Base-by-base conservation (phyloP, 2,329 filamentous ascomycete genomes). In the Aureobasidium subglaciale region DNA sequence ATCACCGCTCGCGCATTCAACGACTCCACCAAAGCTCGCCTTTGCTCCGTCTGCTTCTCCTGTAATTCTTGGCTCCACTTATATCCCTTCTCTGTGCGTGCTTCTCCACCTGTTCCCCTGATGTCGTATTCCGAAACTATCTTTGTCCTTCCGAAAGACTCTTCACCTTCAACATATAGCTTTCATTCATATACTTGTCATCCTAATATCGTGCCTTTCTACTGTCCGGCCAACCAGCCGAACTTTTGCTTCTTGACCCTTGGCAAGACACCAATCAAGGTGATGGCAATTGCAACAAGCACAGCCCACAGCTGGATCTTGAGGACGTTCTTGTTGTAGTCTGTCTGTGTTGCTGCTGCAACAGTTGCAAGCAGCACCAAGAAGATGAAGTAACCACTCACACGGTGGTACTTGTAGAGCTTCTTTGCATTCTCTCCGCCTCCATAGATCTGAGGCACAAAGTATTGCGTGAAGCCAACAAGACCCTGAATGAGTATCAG, bases 361-460 rank as follows among this genome's bases (percentile, higher is more conserved):
- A 95, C 79, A 0, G 91, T 93, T 9, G 81, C 83, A 59, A 95
- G 72, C 59, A 92, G 77, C 63, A 95, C 64, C 49, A 85, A 65
- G 54, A 92, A 72, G 57, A 91, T 74, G 7, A 83, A 61, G 67
- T 99, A 97, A 2, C 92, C 93, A 20, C 78, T 79, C 54, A 80
- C 73, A 27, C 92, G 83, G 70, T 97, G 93, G 65, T 91, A 96
- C 72, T 95, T 96, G 78, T 92, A 97, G 38, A 96, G 70, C 22
- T 77, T 77, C 78, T 91, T 95, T 18, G 90, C 92, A 3, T 83
- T 84, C 24, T 88, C 84, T 60, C 86, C 83, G 56, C 88, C 84
- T 5, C 91, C 91, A 64, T 92, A 95, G 1, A 95, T 64, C 0
- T 67, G 66, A 0, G 91, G 91, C 2, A 81, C 75, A 57, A 83